Conservation (phyloP, 768 basidiomycete genomes). For the Sutorius australiensis region DNA sequence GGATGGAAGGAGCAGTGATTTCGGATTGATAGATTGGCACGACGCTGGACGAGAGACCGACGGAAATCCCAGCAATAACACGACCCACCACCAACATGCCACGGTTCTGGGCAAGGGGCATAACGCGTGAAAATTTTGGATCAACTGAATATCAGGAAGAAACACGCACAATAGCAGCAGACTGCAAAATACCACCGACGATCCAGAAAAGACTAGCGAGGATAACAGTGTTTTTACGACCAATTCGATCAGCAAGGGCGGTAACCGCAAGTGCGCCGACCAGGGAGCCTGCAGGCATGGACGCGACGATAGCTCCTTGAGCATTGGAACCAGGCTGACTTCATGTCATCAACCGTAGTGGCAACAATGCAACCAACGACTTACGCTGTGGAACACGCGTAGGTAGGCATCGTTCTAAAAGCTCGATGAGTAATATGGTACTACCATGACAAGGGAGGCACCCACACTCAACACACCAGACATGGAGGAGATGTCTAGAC, state of each 20-base stretch:
- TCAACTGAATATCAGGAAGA: background rate
- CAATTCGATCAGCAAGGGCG: slow-evolving; percentile 58
- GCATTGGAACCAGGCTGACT: slow-evolving; percentile 45
- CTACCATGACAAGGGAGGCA: background rate
- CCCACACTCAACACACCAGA: slow-evolving; percentile 63
- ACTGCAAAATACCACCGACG: slow-evolving; percentile 69
- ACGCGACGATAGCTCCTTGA: slow-evolving; percentile 73
- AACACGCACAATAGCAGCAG: slow-evolving; percentile 45
- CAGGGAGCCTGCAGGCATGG: slow-evolving; percentile 73
- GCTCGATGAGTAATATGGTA: background rate
- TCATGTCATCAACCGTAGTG: slow-evolving; percentile 2
- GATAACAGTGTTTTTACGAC: slow-evolving; percentile 65
- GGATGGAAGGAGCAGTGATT: slow-evolving; percentile 66
- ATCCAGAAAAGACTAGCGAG: slow-evolving; percentile 69
- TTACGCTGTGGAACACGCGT: slow-evolving; percentile 23
- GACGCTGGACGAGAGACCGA: slow-evolving; percentile 61
- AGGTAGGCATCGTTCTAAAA: slow-evolving; percentile 28
- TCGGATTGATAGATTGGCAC: slow-evolving; percentile 77
- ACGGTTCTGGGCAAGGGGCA: slow-evolving; percentile 43
- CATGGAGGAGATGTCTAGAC: slow-evolving; percentile 82
- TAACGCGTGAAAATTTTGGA: background rate
- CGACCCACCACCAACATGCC: slow-evolving; percentile 74
- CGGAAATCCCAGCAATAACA: slow-evolving; percentile 63
- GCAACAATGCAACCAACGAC: background rate
- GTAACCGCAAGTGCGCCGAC: slow-evolving; percentile 62